phyloP scores from a whole-genome alignment of 1,284 basidiomycete genomes.

The Trichosporon inkin region DNA sequence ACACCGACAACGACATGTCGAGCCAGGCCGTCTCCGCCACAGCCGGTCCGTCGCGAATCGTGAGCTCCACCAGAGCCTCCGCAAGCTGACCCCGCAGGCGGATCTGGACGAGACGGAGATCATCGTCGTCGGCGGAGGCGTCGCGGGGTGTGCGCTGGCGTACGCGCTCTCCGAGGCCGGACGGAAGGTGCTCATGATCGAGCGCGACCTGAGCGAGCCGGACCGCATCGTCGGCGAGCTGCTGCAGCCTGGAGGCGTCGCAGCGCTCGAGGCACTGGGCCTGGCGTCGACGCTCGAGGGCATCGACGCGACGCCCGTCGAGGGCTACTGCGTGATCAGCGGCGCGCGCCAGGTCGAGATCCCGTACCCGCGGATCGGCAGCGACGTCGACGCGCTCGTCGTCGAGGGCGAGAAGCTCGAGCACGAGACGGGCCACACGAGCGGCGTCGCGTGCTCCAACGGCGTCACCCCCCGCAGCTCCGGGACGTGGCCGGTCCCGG shows the following conservation, averaged over 20 bases:
- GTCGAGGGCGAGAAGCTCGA: background rate
- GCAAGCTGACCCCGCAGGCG: constrained; percentile 12
- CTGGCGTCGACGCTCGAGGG: constrained; percentile 66
- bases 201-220: constrained; percentile 84
- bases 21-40: background rate
- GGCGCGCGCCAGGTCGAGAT: constrained; percentile 57
- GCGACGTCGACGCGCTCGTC: constrained; percentile 4
- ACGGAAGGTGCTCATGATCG: constrained; percentile 68
- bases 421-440: constrained; percentile 11
- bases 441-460: constrained; percentile 14
- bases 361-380: constrained; percentile 71
- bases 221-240: constrained; percentile 98
- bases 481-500: constrained; percentile 33
- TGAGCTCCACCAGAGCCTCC: background rate
- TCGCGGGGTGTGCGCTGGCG: constrained; percentile 71
- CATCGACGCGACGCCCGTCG: constrained; percentile 79
- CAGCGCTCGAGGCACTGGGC: constrained; percentile 71
- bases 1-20: background rate
- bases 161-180: constrained; percentile 50
- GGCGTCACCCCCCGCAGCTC: background rate
- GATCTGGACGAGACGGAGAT: constrained; percentile 44
- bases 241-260: constrained; percentile 87
- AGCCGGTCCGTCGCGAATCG: constrained; percentile 2
- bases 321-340: constrained; percentile 84
- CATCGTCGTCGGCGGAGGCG: constrained; percentile 83